Evolutionary conservation across 192 early-diverging fungal genomes (phyloP).

Genomic region (Coemansia sp.): DNA sequence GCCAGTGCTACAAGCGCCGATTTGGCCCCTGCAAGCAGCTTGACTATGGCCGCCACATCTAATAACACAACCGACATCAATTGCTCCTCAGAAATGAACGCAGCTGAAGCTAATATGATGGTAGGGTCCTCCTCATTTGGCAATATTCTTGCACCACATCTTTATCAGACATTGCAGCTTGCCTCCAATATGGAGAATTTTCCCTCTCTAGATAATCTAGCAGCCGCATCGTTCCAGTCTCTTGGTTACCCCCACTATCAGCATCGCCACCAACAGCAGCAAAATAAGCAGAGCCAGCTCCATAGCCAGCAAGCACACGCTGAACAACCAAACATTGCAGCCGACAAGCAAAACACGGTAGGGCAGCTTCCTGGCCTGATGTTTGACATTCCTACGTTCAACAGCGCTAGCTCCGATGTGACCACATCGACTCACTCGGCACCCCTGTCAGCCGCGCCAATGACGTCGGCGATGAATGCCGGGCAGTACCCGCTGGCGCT

Average conservation of each 20-base stretch:
- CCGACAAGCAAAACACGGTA: slow-evolving; percentile 6
- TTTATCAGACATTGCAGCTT: slow-evolving; percentile 23
- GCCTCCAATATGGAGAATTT: slow-evolving; percentile 45
- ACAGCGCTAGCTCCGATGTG: slow-evolving; percentile 4
- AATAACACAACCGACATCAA: slow-evolving; percentile 3
- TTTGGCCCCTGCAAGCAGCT: slow-evolving; percentile 40
- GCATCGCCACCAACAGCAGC: slow-evolving; percentile 8
- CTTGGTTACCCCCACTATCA: slow-evolving; percentile 11
- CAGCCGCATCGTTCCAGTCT: slow-evolving; percentile 8
- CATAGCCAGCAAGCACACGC: neutral
- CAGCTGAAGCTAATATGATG: slow-evolving; percentile 28
- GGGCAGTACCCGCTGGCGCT: slow-evolving; percentile 11
- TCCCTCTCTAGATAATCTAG: slow-evolving; percentile 30
- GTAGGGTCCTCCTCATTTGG: slow-evolving; percentile 7
- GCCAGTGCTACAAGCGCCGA: slow-evolving; percentile 25
- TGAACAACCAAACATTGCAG: neutral
- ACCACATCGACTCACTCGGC: neutral
- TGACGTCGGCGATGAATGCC: neutral
- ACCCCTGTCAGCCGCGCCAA: neutral
- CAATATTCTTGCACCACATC: slow-evolving; percentile 27
- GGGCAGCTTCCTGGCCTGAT: slow-evolving; percentile 13
- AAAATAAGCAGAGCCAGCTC: slow-evolving; percentile 10
- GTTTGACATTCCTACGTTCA: slow-evolving; percentile 29
- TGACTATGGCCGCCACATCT: slow-evolving; percentile 21
- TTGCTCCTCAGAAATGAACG: slow-evolving; percentile 6